A percentile compares a stretch with the other conserved stretches of the same genome.
Evolutionary conservation across 352 stramenopile species (phyloP).

Genomic region (Globisporangium barbulae): DNA sequence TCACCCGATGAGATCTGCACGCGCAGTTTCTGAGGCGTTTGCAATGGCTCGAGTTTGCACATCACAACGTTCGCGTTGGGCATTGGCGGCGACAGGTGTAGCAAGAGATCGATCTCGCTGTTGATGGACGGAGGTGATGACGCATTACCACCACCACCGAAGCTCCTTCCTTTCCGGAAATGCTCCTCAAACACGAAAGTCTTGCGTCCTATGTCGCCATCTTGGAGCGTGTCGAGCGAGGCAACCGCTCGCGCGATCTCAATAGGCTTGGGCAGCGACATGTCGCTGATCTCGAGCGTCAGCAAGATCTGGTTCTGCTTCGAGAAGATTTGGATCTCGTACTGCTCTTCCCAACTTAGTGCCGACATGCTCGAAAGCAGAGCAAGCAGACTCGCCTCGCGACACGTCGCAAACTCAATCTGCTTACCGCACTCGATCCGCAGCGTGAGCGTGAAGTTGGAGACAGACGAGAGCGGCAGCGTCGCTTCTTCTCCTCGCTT

Average conservation of each 20-base stretch:
- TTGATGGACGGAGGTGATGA: not conserved
- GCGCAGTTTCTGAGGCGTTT: slow-evolving; percentile 30
- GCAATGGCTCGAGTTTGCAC: slow-evolving; percentile 28
- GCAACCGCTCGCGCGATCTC: slow-evolving; percentile 48
- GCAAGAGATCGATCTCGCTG: slow-evolving; percentile 54
- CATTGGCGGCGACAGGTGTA: slow-evolving; percentile 60
- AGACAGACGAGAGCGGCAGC: slow-evolving; percentile 3
- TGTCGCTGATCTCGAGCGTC: slow-evolving; percentile 44
- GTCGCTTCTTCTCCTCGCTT: slow-evolving; percentile 38
- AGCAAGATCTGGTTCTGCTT: slow-evolving; percentile 34
- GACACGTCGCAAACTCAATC: slow-evolving; percentile 37
- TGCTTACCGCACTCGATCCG: slow-evolving; percentile 48
- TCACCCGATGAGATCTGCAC: slow-evolving; percentile 68
- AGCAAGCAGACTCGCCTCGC: slow-evolving; percentile 37
- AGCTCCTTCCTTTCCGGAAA: slow-evolving; percentile 36
- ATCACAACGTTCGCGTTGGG: slow-evolving; percentile 37
- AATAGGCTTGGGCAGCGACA: slow-evolving; percentile 24
- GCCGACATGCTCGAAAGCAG: slow-evolving; percentile 25
- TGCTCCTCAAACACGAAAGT: slow-evolving; percentile 45
- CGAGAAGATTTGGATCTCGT: slow-evolving; percentile 44
- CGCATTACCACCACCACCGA: slow-evolving; percentile 13
- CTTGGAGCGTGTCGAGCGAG: slow-evolving; percentile 30
- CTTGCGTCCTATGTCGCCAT: slow-evolving; percentile 31
- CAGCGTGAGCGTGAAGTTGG: slow-evolving; percentile 44
- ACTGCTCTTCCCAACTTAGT: slow-evolving; percentile 66